Conservation (phyloP, 306 rosid genomes). For the Ochetophila trinervis region DNA sequence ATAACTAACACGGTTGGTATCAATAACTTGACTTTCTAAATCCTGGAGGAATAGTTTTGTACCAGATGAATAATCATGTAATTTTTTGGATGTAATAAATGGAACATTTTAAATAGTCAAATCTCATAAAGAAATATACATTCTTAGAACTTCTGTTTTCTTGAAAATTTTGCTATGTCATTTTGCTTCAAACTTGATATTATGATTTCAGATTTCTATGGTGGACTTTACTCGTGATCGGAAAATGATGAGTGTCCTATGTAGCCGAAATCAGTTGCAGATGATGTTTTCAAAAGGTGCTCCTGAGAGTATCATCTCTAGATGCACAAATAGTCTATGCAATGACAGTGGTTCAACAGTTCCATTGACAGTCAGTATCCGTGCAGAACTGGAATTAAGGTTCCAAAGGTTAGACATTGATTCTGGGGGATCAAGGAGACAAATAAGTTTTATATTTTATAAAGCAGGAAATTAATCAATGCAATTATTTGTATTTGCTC, state of each 20-base stretch:
- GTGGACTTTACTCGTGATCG: conserved; percentile 93
- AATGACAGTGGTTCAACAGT: conserved; percentile 66
- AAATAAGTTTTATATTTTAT: too few relatives aligned
- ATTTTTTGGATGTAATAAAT: too few relatives aligned
- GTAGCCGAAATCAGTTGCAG: conserved; percentile 77
- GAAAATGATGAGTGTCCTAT: conserved; percentile 95
- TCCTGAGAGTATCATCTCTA: conserved; percentile 85
- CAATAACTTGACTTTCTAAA: too few relatives aligned
- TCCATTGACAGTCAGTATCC: conserved; percentile 67
- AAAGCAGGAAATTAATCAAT: too few relatives aligned
- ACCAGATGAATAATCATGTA: too few relatives aligned
- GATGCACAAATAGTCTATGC: conserved; percentile 78
- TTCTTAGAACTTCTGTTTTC: background rate
- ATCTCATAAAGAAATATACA: too few relatives aligned
- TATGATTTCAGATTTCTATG: conserved; percentile 62
- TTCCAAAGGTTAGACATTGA: conserved; percentile 61
- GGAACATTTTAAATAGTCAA: too few relatives aligned
- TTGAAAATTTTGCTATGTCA: conserved; percentile 1
- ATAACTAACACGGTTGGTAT: too few relatives aligned
- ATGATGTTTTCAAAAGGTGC: conserved; percentile 91
- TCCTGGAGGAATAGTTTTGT: too few relatives aligned
- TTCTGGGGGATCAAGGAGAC: background rate
- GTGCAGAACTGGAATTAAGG: conserved; percentile 68
- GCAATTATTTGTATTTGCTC: background rate
- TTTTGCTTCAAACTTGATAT: conserved; percentile 27